Base-by-base conservation (phyloP, 2,329 filamentous ascomycete genomes). In the Pestalotiopsis fici region DNA sequence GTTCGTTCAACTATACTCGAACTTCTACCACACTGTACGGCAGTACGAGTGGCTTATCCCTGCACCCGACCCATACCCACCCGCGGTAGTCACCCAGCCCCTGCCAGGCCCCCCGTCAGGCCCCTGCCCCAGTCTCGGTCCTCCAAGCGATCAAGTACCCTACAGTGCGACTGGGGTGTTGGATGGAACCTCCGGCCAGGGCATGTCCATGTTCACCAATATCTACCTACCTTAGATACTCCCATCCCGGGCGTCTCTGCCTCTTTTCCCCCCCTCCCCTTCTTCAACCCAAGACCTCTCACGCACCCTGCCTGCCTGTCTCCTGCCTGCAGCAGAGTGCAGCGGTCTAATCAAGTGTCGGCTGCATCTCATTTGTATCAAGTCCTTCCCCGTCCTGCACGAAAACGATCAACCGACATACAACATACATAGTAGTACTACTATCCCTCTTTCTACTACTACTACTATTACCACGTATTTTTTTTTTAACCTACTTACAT, bases 351-450 rank as follows among this genome's bases (percentile, higher is more conserved):
- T 23, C 60, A 43, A n/a, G 23, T 59, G 55, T 23, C 18, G 21
- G 60, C 60, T 43, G n/a, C 60, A 63, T 61, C 59, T 57, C 55
- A 27, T 57, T 31, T 57, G 55, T 61, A 61, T 50, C 60, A 63
- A 35, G 35, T 47, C 37, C 23, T 13, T 47, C 15, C 54, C 61
- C 23, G 39, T 64, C 23, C 50, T 37, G 37, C 57, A 60, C 43
- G 57, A 60, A 31, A 27, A 31, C 18, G 35, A 47, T 21, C 43
- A 50, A 50, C 43, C 43, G n/a, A 50, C 43, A 50, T 50, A 35
- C 31, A n/a, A 50, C 43, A 50, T 50, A 50, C 43, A 50, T 50
- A 35, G 31, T 35, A 35, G 31, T 35, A 50, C 43, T 47, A 47
- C 43, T n/a, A n/a, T n/a, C 43, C 39, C 13, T n/a, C 18, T 23